These are phyloP conservation scores for Blastocystis sp. DNA, from an alignment of 352 stramenopile genomes.

Conservation along the genomic window DNA sequence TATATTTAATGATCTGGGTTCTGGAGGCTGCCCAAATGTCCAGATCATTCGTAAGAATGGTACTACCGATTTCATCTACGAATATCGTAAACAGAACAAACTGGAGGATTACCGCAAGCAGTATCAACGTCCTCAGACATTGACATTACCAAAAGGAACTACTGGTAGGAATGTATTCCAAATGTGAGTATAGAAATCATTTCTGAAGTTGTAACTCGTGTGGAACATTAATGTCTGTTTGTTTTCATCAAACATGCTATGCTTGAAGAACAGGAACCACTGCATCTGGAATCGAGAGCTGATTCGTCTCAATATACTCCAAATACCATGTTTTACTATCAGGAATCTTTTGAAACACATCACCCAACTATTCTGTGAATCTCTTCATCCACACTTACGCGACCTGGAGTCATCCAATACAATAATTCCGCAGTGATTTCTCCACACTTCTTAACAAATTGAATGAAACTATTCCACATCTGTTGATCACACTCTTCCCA, in stretches of 20 bases:
- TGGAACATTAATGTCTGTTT: conserved; percentile 52
- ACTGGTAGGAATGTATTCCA: neutral
- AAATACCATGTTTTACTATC: conserved; percentile 1
- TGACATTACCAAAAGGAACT: conserved; percentile 16
- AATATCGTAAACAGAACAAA: conserved; percentile 60
- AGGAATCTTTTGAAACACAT: neutral
- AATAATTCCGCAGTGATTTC: neutral
- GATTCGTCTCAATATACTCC: conserved; percentile 6
- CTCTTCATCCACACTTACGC: neutral
- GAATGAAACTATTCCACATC: neutral
- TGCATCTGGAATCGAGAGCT: neutral
- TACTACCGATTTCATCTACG: conserved; percentile 53
- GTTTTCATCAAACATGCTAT: neutral
- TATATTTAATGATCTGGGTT: conserved; percentile 62
- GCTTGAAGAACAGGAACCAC: neutral
- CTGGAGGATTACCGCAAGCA: conserved; percentile 47
- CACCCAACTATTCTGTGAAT: neutral
- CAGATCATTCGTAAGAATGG: conserved; percentile 62
- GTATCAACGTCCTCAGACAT: conserved; percentile 8
- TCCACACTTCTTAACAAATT: neutral
- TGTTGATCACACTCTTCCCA: neutral
- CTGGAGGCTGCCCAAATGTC: conserved; percentile 49
- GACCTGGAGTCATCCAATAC: neutral
- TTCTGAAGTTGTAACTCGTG: conserved; percentile 26
- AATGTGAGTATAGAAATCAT: conserved; percentile 19